Evolutionary conservation across 2,329 filamentous ascomycete species (phyloP).

Genomic region (Cercospora janseana): DNA sequence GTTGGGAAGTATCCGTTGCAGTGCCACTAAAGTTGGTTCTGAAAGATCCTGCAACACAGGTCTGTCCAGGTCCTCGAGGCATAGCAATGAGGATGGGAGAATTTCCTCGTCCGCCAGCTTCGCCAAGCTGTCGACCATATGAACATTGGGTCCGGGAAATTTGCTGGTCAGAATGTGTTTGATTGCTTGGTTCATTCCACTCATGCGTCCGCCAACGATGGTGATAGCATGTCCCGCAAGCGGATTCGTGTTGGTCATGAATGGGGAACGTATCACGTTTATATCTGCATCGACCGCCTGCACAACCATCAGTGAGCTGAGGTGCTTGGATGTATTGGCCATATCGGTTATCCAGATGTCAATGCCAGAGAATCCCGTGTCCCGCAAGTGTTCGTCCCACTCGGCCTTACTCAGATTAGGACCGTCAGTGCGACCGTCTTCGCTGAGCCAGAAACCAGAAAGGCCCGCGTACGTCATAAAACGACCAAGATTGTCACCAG

Average conservation of each 20-base stretch:
- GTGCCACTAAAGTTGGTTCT: neutral
- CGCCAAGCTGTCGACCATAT: slow-evolving; percentile 8
- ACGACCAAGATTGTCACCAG: slow-evolving; percentile 3
- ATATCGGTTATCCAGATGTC: slow-evolving; percentile 22
- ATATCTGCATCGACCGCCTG: slow-evolving; percentile 8
- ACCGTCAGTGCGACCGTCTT: slow-evolving; percentile 32
- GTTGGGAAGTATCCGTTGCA: slow-evolving; percentile 8
- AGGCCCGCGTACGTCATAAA: slow-evolving; percentile 4
- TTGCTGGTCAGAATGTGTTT: slow-evolving; percentile 7
- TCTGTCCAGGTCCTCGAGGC: slow-evolving; percentile 10
- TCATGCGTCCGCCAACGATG: slow-evolving; percentile 4
- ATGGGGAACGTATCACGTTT: slow-evolving; percentile 3
- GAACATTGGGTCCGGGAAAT: neutral
- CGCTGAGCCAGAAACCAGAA: slow-evolving; percentile 14
- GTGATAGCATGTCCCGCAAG: slow-evolving; percentile 9
- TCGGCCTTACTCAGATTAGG: slow-evolving; percentile 28
- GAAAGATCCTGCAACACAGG: slow-evolving; percentile 7
- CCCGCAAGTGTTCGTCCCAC: slow-evolving; percentile 37
- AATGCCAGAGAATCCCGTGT: slow-evolving; percentile 37
- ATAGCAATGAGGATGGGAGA: slow-evolving; percentile 8
- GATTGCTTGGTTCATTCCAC: slow-evolving; percentile 5
- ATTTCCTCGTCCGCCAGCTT: slow-evolving; percentile 8
- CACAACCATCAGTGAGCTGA: slow-evolving; percentile 1
- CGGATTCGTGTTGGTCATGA: slow-evolving; percentile 4
- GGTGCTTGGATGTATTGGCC: slow-evolving; percentile 5